phyloP scores from a whole-genome alignment of 345 rosid genomes.

The Bruguiera gymnorhiza region DNA sequence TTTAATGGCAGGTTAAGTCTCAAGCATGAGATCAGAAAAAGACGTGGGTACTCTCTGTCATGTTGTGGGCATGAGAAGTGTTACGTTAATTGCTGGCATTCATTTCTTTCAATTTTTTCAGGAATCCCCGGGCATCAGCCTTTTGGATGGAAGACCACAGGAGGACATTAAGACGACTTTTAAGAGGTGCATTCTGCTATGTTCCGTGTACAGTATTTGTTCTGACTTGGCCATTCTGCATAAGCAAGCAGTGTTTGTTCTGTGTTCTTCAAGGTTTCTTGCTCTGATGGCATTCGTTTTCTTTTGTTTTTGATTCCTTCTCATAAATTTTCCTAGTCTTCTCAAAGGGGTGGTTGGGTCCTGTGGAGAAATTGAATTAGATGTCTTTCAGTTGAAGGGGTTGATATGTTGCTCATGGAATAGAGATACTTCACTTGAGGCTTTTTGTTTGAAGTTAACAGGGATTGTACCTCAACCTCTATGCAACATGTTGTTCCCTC shows the following conservation, averaged over 20 bases:
- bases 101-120: conserved; percentile 40
- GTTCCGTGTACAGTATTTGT: neutral
- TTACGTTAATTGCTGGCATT: conserved; percentile 52
- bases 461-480: neutral
- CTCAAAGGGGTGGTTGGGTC: neutral
- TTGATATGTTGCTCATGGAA: neutral
- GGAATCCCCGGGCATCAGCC: conserved; percentile 25
- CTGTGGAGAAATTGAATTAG: neutral
- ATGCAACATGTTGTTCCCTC: conserved; percentile 11
- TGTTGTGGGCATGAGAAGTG: conserved; percentile 19
- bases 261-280: neutral
- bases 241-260: neutral
- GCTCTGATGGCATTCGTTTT: neutral
- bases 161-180: neutral
- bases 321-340: neutral
- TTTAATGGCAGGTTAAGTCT: conserved; percentile 38
- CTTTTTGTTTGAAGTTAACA: neutral
- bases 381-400: neutral
- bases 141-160: neutral
- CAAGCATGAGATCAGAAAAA: conserved; percentile 19
- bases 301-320: neutral
- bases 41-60: neutral
- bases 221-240: neutral
- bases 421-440: neutral
- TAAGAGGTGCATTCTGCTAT: conserved; percentile 9